Conservation (phyloP, 140 eudicot species). For the Cichorium intybus region DNA sequence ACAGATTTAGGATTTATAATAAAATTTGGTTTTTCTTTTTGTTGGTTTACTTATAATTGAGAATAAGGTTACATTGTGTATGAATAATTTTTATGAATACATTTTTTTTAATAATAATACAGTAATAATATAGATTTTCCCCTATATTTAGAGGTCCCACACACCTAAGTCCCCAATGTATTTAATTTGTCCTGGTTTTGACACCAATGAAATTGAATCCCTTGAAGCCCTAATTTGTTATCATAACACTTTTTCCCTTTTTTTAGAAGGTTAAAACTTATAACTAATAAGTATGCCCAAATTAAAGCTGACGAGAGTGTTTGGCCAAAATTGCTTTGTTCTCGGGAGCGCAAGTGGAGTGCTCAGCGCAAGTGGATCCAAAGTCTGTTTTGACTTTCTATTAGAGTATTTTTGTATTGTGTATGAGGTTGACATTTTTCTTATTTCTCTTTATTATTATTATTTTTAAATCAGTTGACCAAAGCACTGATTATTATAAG, state of each 20-base stretch:
- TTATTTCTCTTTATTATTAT: background rate
- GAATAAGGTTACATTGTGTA: too few species aligned
- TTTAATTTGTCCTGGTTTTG: background rate
- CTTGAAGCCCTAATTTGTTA: background rate
- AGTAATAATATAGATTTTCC: too few species aligned
- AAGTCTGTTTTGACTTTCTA: slow-evolving; percentile 3
- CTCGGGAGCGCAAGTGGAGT: slow-evolving; percentile 15
- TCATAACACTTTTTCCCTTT: background rate
- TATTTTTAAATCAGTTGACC: background rate
- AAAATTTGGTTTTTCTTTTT: too few species aligned
- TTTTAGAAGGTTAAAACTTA: background rate
- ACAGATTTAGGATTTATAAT: too few species aligned
- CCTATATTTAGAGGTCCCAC: too few species aligned
- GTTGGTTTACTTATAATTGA: too few species aligned
- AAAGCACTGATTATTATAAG: background rate
- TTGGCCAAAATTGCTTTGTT: slow-evolving; percentile 16
- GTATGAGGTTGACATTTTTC: slow-evolving; percentile 23
- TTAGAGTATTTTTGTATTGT: background rate
- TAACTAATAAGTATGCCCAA: slow-evolving; percentile 20
- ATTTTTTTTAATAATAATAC: too few species aligned
- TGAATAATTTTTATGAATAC: too few species aligned
- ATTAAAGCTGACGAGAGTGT: slow-evolving; percentile 1
- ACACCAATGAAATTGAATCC: background rate
- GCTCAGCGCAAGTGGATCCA: slow-evolving; percentile 18
- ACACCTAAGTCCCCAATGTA: background rate